phyloP scores from a whole-genome alignment of 192 early-diverging fungal genomes.

The Obelidium mucronatum region DNA sequence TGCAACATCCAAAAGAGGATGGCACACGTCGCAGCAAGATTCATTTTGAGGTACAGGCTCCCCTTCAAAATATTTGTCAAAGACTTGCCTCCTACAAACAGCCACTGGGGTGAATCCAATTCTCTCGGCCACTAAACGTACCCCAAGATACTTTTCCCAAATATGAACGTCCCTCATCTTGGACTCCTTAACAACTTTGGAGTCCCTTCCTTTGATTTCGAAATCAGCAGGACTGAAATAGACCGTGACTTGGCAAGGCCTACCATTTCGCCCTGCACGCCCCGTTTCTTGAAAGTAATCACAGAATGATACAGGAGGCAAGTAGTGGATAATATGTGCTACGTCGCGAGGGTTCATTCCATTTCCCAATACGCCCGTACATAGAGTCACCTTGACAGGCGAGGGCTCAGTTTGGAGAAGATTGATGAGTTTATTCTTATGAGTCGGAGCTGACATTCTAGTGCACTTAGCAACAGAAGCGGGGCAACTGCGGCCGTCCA shows the following conservation, averaged over 20 bases:
- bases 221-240: neutral
- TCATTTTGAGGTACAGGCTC: neutral
- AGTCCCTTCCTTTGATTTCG: neutral
- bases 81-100: neutral
- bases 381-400: neutral
- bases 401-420: neutral
- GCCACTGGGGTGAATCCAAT: neutral
- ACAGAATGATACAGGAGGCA: neutral
- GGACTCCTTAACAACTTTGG: neutral
- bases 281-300: neutral
- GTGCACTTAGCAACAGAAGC: neutral
- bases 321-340: neutral
- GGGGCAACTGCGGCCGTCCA: neutral
- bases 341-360: neutral
- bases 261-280: neutral
- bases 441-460: neutral
- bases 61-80: neutral
- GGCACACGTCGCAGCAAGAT: neutral
- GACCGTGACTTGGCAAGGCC: neutral
- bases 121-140: neutral
- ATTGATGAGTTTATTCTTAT: neutral
- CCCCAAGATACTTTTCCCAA: neutral
- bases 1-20: neutral
- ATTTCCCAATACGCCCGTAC: neutral
- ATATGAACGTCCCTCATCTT: neutral